Evolutionary conservation across 306 rosid species (phyloP).

Genomic region (Quercus variabilis): DNA sequence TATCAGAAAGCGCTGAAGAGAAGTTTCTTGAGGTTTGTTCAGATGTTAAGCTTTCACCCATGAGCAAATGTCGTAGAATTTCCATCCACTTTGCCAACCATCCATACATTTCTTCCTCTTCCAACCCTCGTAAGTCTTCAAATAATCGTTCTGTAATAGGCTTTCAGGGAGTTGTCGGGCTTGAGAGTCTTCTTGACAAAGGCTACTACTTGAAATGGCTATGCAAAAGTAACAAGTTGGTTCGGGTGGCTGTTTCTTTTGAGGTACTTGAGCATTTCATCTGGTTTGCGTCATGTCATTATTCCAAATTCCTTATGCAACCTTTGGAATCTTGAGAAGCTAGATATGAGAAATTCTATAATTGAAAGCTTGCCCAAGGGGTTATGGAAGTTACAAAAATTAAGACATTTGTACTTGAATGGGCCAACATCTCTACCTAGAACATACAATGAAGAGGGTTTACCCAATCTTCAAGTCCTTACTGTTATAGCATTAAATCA

Average conservation of each 20-base stretch:
- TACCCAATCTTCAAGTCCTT: conserved; percentile 17
- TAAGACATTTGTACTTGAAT: neutral
- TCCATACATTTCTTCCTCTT: neutral
- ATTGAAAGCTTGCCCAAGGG: accelerated
- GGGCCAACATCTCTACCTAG: too few species aligned
- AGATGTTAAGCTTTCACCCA: neutral
- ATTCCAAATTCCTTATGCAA: neutral
- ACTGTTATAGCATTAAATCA: neutral
- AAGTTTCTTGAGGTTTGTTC: neutral
- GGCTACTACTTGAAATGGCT: neutral
- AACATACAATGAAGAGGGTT: too few species aligned
- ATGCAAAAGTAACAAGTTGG: neutral
- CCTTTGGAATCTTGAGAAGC: neutral
- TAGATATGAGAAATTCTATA: accelerated
- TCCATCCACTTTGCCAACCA: neutral
- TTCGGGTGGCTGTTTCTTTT: neutral
- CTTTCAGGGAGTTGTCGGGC: neutral
- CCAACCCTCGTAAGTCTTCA: neutral
- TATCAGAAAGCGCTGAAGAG: neutral
- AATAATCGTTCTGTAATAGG: neutral
- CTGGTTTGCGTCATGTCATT: accelerated
- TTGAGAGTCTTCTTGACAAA: accelerated
- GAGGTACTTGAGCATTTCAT: neutral
- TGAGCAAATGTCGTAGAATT: neutral
- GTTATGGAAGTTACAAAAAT: neutral